phyloP scores from a whole-genome alignment of 352 stramenopile genomes.

The Pythium monospermum region DNA sequence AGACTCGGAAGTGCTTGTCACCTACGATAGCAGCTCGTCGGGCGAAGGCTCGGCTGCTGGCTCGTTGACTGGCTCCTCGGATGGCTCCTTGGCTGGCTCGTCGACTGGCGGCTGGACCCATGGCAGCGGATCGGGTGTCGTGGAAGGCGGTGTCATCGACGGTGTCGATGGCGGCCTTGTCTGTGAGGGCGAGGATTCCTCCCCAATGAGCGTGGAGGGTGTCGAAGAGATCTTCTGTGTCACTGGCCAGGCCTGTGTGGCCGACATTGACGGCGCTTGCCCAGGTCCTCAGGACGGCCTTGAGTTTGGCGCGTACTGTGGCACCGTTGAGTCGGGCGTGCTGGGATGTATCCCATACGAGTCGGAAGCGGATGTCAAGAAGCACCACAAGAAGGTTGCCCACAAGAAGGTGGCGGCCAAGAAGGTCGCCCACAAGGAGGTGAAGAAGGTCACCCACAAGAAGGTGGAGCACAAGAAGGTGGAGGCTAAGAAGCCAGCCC shows the following conservation, averaged over 20 bases:
- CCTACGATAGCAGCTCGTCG: slow-evolving; percentile 1
- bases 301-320: background rate
- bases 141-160: background rate
- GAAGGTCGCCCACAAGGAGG: no score
- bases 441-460: background rate
- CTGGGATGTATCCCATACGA: background rate
- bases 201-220: slow-evolving; percentile 13
- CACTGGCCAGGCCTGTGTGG: slow-evolving; percentile 9
- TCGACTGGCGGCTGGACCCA: no score
- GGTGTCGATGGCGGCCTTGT: background rate
- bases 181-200: background rate
- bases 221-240: slow-evolving; percentile 17
- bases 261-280: background rate
- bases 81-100: no score
- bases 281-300: background rate
- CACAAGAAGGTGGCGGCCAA: no score
- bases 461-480: no score
- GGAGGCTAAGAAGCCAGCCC: no score
- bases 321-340: background rate
- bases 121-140: no score
- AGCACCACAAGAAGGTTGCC: slow-evolving; percentile 1
- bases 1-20: background rate
- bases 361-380: background rate
- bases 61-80: no score
- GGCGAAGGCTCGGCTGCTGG: background rate